A percentile compares a stretch with the other conserved stretches of the same genome.
Conservation (phyloP, 768 basidiomycete species). For the Boletellus sp. region DNA sequence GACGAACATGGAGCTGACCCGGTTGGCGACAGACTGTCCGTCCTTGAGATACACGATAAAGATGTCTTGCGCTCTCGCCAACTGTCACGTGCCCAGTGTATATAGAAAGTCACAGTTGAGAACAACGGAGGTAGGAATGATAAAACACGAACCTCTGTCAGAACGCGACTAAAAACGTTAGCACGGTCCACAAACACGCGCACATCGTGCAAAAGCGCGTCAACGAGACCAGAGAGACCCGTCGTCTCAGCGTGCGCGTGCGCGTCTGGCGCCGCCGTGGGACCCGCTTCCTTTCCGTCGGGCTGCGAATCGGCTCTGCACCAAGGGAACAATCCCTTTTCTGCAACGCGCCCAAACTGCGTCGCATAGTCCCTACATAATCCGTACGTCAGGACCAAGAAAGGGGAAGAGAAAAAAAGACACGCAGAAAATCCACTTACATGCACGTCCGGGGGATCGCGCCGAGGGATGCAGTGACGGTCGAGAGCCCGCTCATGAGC, state of each 20-base stretch:
- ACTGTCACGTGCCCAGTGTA: too few relatives aligned
- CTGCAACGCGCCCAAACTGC: constrained; percentile 4
- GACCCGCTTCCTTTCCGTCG: background rate
- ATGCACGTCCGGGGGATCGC: background rate
- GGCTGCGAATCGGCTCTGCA: background rate
- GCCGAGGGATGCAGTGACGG: constrained; percentile 4
- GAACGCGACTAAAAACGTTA: constrained; percentile 8
- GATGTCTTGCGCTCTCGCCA: constrained; percentile 17
- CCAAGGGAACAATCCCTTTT: constrained; percentile 1
- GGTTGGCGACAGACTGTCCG: constrained; percentile 11
- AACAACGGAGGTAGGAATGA: too few relatives aligned
- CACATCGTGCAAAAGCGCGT: constrained; percentile 8
- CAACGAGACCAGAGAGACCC: background rate
- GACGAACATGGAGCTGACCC: background rate
- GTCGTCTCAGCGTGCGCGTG: background rate
- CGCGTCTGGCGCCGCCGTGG: background rate
- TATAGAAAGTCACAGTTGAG: too few relatives aligned
- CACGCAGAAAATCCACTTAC: background rate
- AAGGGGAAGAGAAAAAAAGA: too few relatives aligned
- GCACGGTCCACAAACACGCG: constrained; percentile 4
- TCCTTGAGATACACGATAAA: constrained; percentile 20
- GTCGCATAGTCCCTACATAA: constrained; percentile 4
- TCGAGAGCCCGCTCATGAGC: constrained; percentile 1
- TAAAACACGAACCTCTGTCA: constrained; percentile 14
- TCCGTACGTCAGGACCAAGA: background rate